A percentile compares a stretch with the other conserved stretches of the same genome.
These are phyloP conservation scores for Jasminum sambac DNA, from an alignment of 257 asterid species.

Conservation along the genomic window DNA sequence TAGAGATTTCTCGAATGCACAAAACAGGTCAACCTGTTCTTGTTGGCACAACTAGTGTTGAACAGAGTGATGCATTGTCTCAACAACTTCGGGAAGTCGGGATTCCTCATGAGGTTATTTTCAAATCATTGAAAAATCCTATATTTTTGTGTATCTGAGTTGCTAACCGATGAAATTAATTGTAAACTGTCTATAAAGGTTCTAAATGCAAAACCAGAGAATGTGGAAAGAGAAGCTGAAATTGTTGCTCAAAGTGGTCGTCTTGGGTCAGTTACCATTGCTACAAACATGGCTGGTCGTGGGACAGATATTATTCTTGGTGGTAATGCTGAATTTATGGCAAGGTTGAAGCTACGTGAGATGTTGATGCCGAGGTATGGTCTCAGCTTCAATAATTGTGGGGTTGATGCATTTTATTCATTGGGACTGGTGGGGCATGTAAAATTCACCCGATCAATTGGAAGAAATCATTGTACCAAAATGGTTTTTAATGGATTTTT, in stretches of 20 bases:
- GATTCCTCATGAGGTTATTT: slow-evolving; percentile 81
- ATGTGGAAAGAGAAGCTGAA: slow-evolving; percentile 99
- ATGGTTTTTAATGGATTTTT: too few species aligned
- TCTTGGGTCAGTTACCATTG: slow-evolving; percentile 95
- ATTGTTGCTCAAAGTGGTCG: slow-evolving; percentile 99
- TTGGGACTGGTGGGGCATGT: slow-evolving; percentile 7
- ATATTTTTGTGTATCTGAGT: slow-evolving; percentile 13
- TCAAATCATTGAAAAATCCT: slow-evolving; percentile 3
- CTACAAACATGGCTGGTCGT: slow-evolving; percentile 99
- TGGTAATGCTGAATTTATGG: slow-evolving; percentile 99
- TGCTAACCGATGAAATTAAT: slow-evolving; percentile 20
- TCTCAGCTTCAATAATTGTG: slow-evolving; percentile 20
- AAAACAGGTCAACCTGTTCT: slow-evolving; percentile 97
- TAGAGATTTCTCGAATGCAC: slow-evolving; percentile 96
- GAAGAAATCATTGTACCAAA: slow-evolving; percentile 6
- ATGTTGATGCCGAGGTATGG: slow-evolving; percentile 94
- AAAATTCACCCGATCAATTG: background rate
- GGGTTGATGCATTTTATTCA: slow-evolving; percentile 4
- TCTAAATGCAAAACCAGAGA: slow-evolving; percentile 98
- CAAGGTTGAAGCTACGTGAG: slow-evolving; percentile 96
- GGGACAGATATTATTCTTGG: slow-evolving; percentile 99
- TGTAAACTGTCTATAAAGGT: slow-evolving; percentile 49
- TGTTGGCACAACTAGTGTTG: slow-evolving; percentile 99
- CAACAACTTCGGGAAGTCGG: slow-evolving; percentile 83
- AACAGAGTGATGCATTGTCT: slow-evolving; percentile 94